These are phyloP conservation scores for Fusarium pseudonygamai DNA, from an alignment of 2,329 filamentous ascomycete genomes.

Conservation along the genomic window DNA sequence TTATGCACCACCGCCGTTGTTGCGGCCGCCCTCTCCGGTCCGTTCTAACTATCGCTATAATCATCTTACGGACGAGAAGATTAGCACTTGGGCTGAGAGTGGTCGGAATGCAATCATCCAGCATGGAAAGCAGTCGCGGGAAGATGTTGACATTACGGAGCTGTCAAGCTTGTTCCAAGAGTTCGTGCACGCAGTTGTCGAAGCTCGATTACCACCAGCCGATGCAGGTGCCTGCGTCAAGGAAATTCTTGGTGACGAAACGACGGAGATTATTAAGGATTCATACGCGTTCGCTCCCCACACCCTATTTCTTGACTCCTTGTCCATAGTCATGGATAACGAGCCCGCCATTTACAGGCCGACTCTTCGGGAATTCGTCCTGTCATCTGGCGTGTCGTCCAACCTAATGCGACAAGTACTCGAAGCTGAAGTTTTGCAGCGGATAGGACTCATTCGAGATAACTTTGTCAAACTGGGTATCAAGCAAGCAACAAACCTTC, in stretches of 20 bases:
- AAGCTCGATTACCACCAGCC: slow-evolving; percentile 70
- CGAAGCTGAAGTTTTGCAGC: slow-evolving; percentile 79
- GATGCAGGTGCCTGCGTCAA: slow-evolving; percentile 79
- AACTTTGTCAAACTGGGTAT: slow-evolving; percentile 86
- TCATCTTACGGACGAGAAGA: slow-evolving; percentile 75
- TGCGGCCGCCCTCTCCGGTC: slow-evolving; percentile 47
- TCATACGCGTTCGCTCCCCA: slow-evolving; percentile 67
- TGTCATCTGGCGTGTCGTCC: slow-evolving; percentile 76
- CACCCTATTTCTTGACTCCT: slow-evolving; percentile 81
- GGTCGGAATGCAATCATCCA: slow-evolving; percentile 75
- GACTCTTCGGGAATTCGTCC: slow-evolving; percentile 72
- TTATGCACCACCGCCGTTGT: slow-evolving; percentile 27
- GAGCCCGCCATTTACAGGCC: slow-evolving; percentile 63
- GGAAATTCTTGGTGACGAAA: slow-evolving; percentile 73
- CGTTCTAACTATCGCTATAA: slow-evolving; percentile 73
- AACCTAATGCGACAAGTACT: slow-evolving; percentile 81
- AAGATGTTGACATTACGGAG: slow-evolving; percentile 73
- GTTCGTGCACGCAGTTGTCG: slow-evolving; percentile 78
- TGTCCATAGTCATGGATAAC: slow-evolving; percentile 81
- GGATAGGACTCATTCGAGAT: slow-evolving; percentile 82
- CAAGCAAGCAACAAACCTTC: slow-evolving; percentile 88
- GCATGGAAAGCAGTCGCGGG: slow-evolving; percentile 70
- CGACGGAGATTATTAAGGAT: slow-evolving; percentile 60
- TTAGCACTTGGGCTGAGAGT: slow-evolving; percentile 72
- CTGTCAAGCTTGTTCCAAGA: slow-evolving; percentile 85